A percentile compares a stretch with the other conserved stretches of the same genome.
Conservation (phyloP, 306 rosid genomes). For the Corylus americana region DNA sequence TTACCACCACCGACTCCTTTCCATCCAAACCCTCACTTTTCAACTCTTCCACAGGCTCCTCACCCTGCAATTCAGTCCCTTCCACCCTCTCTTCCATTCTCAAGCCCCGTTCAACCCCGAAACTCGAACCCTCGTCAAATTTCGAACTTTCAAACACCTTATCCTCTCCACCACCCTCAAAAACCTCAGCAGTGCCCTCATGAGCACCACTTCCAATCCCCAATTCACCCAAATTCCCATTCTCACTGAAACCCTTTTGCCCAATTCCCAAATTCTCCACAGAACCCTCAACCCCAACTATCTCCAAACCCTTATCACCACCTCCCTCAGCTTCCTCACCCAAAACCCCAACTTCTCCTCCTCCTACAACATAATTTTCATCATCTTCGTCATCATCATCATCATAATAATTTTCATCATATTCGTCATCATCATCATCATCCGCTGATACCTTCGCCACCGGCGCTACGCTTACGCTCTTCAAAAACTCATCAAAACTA, state of each 20-base stretch:
- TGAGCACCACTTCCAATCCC: constrained; percentile 37
- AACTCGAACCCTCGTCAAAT: constrained; percentile 24
- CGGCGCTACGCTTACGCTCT: constrained; percentile 40
- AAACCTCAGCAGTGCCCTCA: constrained; percentile 35
- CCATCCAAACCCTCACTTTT: constrained; percentile 20
- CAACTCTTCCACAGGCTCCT: constrained; percentile 26
- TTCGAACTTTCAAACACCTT: constrained; percentile 16
- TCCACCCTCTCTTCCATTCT: constrained; percentile 21
- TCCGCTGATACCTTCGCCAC: constrained; percentile 54
- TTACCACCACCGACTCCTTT: not conserved
- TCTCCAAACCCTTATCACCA: constrained; percentile 15
- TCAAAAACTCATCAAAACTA: constrained; percentile 32
- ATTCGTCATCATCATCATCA: constrained; percentile 37
- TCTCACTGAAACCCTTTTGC: constrained; percentile 5
- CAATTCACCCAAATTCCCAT: constrained; percentile 18
- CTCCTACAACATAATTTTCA: constrained; percentile 15
- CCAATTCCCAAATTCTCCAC: constrained; percentile 27
- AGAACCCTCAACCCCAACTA: constrained; percentile 28
- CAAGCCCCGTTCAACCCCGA: constrained; percentile 17
- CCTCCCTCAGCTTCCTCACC: constrained; percentile 20
- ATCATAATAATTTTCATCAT: constrained; percentile 17
- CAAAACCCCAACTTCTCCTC: constrained; percentile 16
- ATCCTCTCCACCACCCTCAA: constrained; percentile 16
- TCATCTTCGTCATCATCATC: constrained; percentile 32
- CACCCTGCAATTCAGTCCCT: constrained; percentile 24